Percentiles rank a stretch among this genome's conserved stretches.
Conservation (phyloP, 2,329 filamentous ascomycete species). For the Penicillium capsulatum region DNA sequence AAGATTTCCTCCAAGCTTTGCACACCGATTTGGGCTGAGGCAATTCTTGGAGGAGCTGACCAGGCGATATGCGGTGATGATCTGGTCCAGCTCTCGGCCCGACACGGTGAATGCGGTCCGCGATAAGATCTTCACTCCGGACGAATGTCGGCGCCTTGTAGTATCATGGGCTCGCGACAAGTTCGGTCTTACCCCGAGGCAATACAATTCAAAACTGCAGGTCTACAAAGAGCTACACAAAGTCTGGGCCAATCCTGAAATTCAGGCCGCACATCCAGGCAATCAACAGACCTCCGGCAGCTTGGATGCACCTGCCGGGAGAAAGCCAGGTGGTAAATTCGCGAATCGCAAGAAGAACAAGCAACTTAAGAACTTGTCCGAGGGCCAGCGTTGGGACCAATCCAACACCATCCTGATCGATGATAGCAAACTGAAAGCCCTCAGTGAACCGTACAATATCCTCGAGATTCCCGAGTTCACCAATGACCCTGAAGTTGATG, state of each 20-base stretch:
- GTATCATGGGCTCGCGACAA: conserved; percentile 75
- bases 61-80: conserved; percentile 69
- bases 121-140: conserved; percentile 54
- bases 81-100: conserved; percentile 84
- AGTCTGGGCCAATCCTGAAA: conserved; percentile 59
- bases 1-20: conserved; percentile 51
- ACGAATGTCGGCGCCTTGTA: conserved; percentile 55
- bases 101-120: conserved; percentile 63
- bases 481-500: conserved; percentile 39
- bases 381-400: conserved; percentile 67
- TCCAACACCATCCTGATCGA: conserved; percentile 86
- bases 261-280: conserved; percentile 43
- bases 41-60: conserved; percentile 72
- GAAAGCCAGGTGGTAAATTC: conserved; percentile 2
- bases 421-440: conserved; percentile 75
- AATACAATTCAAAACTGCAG: conserved; percentile 70
- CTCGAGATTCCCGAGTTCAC: conserved; percentile 75
- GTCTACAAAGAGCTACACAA: conserved; percentile 80
- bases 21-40: conserved; percentile 62
- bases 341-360: conserved; percentile 26
- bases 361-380: conserved; percentile 23
- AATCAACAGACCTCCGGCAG: conserved; percentile 1
- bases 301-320: not conserved
- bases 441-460: conserved; percentile 77
- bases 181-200: conserved; percentile 60